These are phyloP conservation scores for Colletotrichum cereale DNA, from an alignment of 2,329 filamentous ascomycete species.

Conservation along the genomic window DNA sequence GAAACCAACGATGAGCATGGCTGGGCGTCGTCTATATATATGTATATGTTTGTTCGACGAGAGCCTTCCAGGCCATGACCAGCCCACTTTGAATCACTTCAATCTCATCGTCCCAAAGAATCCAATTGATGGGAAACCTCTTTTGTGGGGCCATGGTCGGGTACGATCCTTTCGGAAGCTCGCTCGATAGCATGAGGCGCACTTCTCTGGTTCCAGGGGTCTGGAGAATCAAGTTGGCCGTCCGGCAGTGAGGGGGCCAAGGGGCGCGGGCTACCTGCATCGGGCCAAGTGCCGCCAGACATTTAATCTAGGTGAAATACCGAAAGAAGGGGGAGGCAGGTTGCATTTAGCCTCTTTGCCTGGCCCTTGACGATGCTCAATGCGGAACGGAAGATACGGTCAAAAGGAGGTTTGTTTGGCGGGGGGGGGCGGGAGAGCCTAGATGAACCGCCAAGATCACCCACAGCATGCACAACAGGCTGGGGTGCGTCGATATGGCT, in stretches of 20 bases:
- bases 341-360: slow-evolving; percentile 37
- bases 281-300: not conserved
- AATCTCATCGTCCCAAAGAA: slow-evolving; percentile 22
- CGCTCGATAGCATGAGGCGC: slow-evolving; percentile 11
- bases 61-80: not conserved
- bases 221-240: not conserved
- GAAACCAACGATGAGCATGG: not conserved
- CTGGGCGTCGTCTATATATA: slow-evolving; percentile 25
- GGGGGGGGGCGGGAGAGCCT: not conserved
- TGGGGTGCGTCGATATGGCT: slow-evolving; percentile 8
- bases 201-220: slow-evolving; percentile 22
- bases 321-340: not conserved
- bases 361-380: slow-evolving; percentile 24
- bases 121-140: slow-evolving; percentile 18
- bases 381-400: slow-evolving; percentile 38
- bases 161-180: slow-evolving; percentile 11
- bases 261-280: not conserved
- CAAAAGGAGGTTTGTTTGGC: slow-evolving; percentile 29
- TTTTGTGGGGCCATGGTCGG: slow-evolving; percentile 10
- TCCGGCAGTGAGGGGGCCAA: slow-evolving; percentile 23
- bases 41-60: slow-evolving; percentile 11
- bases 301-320: slow-evolving; percentile 21
- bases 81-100: slow-evolving; percentile 31
- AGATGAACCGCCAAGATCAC: not conserved
- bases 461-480: not conserved